Evolutionary conservation across 441 rosid species (phyloP).

Genomic region (Pelargonium myrrhifolium): DNA sequence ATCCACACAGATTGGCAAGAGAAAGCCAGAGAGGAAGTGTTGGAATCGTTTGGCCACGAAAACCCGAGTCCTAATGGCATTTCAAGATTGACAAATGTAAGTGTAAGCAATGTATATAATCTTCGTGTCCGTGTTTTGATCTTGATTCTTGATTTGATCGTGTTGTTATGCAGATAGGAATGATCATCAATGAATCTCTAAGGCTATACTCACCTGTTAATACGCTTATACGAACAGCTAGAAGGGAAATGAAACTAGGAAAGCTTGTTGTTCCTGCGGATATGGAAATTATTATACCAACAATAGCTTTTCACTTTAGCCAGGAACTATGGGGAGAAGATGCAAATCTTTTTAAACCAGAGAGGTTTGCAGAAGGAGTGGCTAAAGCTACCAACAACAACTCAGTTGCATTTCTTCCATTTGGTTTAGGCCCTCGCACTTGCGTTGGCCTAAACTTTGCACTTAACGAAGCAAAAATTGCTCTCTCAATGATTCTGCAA

Average conservation of each 20-base stretch:
- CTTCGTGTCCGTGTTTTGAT: no score
- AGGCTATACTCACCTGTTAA: neutral
- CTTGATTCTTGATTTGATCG: no score
- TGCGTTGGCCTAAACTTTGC: constrained; percentile 4
- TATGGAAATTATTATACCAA: neutral
- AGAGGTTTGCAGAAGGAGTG: constrained; percentile 6
- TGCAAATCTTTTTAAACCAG: neutral
- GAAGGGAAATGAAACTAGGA: neutral
- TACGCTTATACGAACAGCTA: neutral
- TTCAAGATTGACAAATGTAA: constrained; percentile 31
- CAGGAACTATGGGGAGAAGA: neutral
- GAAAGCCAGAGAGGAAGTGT: constrained; percentile 32
- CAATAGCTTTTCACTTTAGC: neutral
- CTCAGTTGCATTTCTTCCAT: constrained; percentile 11
- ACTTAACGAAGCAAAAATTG: neutral
- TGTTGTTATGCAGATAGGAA: constrained; percentile 11
- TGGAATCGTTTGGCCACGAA: constrained; percentile 24
- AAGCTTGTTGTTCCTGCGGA: neutral
- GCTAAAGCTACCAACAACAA: constrained; percentile 17
- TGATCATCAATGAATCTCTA: constrained; percentile 5
- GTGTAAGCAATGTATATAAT: constrained; percentile 3
- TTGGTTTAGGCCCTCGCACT: neutral
- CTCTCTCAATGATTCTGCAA: neutral
- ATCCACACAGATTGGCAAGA: constrained; percentile 42
- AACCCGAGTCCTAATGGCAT: constrained; percentile 28